Evolutionary conservation across 768 basidiomycete species (phyloP).

Genomic region (Xanthoconium purpureum): DNA sequence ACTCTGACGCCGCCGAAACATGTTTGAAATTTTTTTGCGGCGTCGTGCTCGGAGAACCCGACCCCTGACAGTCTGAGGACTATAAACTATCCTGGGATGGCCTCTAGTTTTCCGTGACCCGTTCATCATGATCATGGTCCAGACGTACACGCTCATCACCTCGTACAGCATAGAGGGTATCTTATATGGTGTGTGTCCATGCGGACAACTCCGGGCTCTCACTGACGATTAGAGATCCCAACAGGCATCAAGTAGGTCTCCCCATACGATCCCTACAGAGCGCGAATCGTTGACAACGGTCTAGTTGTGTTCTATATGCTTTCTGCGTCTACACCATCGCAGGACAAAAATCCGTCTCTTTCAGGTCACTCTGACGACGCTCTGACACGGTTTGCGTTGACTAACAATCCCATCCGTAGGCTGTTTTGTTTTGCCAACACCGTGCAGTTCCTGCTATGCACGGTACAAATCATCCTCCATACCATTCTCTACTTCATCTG

Average conservation of each 20-base stretch:
- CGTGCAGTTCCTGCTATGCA: constrained; percentile 18
- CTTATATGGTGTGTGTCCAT: constrained; percentile 17
- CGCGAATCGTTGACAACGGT: not conserved
- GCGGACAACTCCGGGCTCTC: not conserved
- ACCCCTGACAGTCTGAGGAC: too few species aligned
- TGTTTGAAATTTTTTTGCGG: too few species aligned
- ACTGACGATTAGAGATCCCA: not conserved
- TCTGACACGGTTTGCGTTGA: not conserved
- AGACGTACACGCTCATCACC: constrained; percentile 1
- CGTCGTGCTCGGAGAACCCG: too few species aligned
- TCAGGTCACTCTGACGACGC: constrained; percentile 2
- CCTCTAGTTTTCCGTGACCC: not conserved
- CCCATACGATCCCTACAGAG: not conserved
- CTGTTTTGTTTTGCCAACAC: constrained; percentile 12
- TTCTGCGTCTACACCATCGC: constrained; percentile 16
- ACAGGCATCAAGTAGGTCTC: constrained; percentile 17
- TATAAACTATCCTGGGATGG: not conserved
- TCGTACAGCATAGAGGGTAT: constrained; percentile 10
- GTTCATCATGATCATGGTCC: constrained; percentile 1
- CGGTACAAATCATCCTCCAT: constrained; percentile 4
- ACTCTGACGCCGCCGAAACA: too few species aligned
- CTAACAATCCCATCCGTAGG: not conserved
- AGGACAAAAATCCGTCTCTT: constrained; percentile 6
- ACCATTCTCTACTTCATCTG: not conserved
- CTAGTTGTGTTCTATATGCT: constrained; percentile 12